These are phyloP conservation scores for Cercophora newfieldiana DNA, from an alignment of 495 filamentous ascomycete species.

Conservation along the genomic window DNA sequence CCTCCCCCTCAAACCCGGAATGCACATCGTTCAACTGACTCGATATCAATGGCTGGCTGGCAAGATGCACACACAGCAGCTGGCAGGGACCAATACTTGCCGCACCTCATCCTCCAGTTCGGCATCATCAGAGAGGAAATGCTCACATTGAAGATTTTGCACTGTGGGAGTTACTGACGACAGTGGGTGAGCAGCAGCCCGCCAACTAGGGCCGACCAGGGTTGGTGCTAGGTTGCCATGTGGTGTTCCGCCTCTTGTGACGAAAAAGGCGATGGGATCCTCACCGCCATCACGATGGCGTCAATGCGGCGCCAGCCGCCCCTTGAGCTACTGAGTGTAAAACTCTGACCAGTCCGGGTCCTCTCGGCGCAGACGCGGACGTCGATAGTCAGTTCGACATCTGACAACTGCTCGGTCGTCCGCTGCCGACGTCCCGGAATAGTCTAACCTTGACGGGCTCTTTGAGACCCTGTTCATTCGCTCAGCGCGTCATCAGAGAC, in stretches of 20 bases:
- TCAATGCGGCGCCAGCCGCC: slow-evolving; percentile 12
- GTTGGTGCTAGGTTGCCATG: not conserved
- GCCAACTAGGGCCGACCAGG: not conserved
- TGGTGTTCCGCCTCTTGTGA: not conserved
- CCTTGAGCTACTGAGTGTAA: too few species aligned
- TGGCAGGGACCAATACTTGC: not conserved
- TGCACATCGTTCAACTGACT: not conserved
- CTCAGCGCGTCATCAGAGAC: slow-evolving; percentile 11
- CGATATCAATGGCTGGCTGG: not conserved
- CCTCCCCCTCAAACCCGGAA: not conserved
- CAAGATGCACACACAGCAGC: not conserved
- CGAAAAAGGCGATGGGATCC: not conserved
- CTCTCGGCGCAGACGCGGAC: not conserved
- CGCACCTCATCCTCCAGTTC: not conserved
- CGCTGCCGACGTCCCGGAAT: not conserved
- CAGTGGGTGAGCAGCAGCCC: too few species aligned
- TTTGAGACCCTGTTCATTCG: not conserved
- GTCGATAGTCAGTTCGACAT: not conserved
- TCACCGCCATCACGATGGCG: slow-evolving; percentile 1
- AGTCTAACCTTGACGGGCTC: not conserved
- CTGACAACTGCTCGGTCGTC: not conserved
- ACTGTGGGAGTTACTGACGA: too few species aligned
- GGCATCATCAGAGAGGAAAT: not conserved
- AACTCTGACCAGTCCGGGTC: not conserved
- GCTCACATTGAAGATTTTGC: not conserved